Conservation (phyloP, 805 yeast genomes). For the Candida patagonica region DNA sequence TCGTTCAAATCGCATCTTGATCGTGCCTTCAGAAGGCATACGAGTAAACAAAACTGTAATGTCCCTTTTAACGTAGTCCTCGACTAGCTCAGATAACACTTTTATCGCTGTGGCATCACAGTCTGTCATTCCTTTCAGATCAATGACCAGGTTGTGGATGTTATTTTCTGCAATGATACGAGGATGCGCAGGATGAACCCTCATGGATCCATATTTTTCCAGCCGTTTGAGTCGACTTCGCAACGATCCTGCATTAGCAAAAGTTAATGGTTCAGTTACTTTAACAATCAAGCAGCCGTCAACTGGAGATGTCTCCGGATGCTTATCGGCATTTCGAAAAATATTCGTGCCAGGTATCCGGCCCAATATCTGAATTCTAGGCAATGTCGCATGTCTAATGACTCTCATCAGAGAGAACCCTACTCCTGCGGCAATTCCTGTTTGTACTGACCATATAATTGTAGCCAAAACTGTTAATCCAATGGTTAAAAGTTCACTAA, state of each 20-base stretch:
- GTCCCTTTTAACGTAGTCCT: slow-evolving; percentile 41
- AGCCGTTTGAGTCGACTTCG: slow-evolving; percentile 56
- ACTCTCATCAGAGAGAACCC: slow-evolving; percentile 72
- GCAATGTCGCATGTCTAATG: slow-evolving; percentile 67
- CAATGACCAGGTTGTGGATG: slow-evolving; percentile 57
- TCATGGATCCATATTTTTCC: slow-evolving; percentile 67
- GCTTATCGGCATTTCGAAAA: slow-evolving; percentile 65
- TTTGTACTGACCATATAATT: slow-evolving; percentile 68
- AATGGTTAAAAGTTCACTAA: slow-evolving; percentile 64
- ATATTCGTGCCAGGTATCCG: slow-evolving; percentile 51
- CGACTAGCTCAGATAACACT: slow-evolving; percentile 52
- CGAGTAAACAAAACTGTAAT: slow-evolving; percentile 54
- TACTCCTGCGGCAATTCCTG: slow-evolving; percentile 84
- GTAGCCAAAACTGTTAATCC: slow-evolving; percentile 56
- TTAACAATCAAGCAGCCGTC: slow-evolving; percentile 72
- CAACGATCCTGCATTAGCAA: slow-evolving; percentile 75
- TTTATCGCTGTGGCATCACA: slow-evolving; percentile 78
- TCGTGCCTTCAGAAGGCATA: slow-evolving; percentile 38
- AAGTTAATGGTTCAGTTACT: slow-evolving; percentile 81
- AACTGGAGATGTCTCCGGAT: slow-evolving; percentile 37
- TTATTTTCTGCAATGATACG: slow-evolving; percentile 35
- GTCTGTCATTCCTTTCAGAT: slow-evolving; percentile 71
- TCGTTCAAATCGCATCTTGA: slow-evolving; percentile 41
- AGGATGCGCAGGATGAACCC: slow-evolving; percentile 68
- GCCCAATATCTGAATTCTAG: slow-evolving; percentile 77